Conservation (phyloP, 2,329 filamentous ascomycete species). For the Teratosphaeria viscida region DNA sequence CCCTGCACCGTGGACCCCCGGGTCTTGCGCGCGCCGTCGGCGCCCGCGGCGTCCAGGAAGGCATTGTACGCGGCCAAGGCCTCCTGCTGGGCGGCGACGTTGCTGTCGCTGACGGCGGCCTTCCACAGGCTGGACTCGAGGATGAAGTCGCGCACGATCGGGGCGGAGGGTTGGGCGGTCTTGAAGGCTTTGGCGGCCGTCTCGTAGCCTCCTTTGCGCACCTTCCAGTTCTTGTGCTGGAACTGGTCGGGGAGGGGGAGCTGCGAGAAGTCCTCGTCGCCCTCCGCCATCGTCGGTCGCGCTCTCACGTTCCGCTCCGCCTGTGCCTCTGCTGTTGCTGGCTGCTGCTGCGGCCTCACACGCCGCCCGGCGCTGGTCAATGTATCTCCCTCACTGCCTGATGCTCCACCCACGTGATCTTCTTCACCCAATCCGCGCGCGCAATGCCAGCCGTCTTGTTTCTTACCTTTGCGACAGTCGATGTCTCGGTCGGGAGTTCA, state of each 20-base stretch:
- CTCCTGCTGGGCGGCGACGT: conserved; percentile 93
- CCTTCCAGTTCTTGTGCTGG: conserved; percentile 93
- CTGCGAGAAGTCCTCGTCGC: conserved; percentile 75
- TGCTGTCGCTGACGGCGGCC: conserved; percentile 81
- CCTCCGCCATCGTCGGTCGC: conserved; percentile 40
- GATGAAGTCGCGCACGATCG: conserved; percentile 77
- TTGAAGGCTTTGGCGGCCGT: conserved; percentile 82
- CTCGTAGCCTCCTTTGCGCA: conserved; percentile 89
- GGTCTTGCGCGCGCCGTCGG: conserved; percentile 57
- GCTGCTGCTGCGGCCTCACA: no score
- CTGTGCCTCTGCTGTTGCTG: no score
- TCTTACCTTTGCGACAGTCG: neutral
- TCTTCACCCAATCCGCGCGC: neutral
- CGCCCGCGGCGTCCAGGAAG: conserved; percentile 83
- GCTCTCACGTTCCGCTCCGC: neutral
- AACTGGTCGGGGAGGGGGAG: conserved; percentile 72
- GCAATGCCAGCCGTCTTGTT: neutral
- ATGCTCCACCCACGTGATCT: neutral
- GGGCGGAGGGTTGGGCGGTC: conserved; percentile 70
- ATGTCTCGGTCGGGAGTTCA: neutral
- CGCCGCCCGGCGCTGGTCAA: neutral
- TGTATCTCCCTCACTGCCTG: neutral
- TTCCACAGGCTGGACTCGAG: conserved; percentile 85
- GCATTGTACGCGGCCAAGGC: conserved; percentile 78
- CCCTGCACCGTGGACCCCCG: conserved; percentile 62